Percentiles rank a stretch among this genome's conserved stretches.
Evolutionary conservation across 345 rosid species (phyloP).

Genomic region (Raphanus sativus): DNA sequence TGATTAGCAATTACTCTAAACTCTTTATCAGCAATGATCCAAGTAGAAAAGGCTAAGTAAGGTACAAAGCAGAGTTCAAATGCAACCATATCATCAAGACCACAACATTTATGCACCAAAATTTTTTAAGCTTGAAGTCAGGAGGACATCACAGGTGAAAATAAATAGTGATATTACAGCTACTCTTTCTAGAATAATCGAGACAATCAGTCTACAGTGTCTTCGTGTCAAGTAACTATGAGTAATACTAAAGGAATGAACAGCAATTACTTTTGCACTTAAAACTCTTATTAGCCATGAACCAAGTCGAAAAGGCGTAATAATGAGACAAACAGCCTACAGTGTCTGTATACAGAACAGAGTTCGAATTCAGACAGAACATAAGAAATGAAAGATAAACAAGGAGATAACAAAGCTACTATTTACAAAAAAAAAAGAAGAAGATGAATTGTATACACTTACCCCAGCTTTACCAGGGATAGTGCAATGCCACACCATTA

Average conservation of each 20-base stretch:
- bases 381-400: no score
- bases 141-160: background rate
- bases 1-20: background rate
- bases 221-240: background rate
- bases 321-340: no score
- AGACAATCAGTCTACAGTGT: background rate
- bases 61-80: background rate
- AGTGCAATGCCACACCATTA: constrained; percentile 96
- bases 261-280: background rate
- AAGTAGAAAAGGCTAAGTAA: background rate
- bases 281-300: background rate
- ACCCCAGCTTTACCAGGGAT: constrained; percentile 97
- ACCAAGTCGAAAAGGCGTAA: background rate
- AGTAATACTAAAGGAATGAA: background rate
- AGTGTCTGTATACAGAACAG: no score
- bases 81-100: background rate
- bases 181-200: background rate
- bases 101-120: background rate
- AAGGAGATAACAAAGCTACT: no score
- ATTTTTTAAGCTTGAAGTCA: background rate
- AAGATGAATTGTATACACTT: constrained; percentile 27
- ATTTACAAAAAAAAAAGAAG: no score
- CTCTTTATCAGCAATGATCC: background rate
- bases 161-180: background rate
- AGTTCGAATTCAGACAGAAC: no score